Base-by-base conservation (phyloP, 257 asterid species). In the Jacaranda copaia region DNA sequence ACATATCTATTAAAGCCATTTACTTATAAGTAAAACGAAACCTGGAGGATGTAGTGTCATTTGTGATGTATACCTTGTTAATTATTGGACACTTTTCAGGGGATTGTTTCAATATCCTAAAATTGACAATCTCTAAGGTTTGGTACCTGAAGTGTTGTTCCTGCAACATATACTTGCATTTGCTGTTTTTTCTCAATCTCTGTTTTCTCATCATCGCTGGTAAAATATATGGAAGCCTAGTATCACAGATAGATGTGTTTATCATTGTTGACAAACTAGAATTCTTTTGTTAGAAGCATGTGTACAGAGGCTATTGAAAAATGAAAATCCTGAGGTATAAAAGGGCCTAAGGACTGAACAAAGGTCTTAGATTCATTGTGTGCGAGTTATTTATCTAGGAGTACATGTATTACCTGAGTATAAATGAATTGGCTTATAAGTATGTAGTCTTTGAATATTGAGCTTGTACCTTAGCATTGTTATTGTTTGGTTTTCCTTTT, bases 121-220 rank as follows among this genome's bases (percentile, higher is more conserved):
- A 36, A 56, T 58, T 69, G 81, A 60, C 70, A 77, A 14, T 49
- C 38, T 38, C 49, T 38, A 59, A 69, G 32, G 32, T 32, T 75
- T 40, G 38, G 16, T 32, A 64, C 5, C 13, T 13, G 58, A 35
- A 3, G 39, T 65, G 73, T 6, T 15, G 19, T 56, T 19, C 15
- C 39, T 65, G 55, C 76, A 56, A 56, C 69, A 60, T 77, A 20
- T 40, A 39, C 43, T 16, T 11, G 64, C 64, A 61, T 68, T 68
- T 8, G 10, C 25, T 58, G 32, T 72, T 72, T 58, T 72, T 68
- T 62, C 72, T 43, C 36, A 43, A 3, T 32, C 36, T 63, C 18
- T 1, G 10, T 66, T 72, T 43, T 56, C 65, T 72, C 11, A 36
- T 45, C 15, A 32, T 65, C 48, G 65, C 38, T 56, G 51, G 56